Evolutionary conservation across 139 green algal genomes (phyloP), one percentile per base, ranked within the genome.

Genomic region (Auxenochlorella pyrenoidosa): DNA sequence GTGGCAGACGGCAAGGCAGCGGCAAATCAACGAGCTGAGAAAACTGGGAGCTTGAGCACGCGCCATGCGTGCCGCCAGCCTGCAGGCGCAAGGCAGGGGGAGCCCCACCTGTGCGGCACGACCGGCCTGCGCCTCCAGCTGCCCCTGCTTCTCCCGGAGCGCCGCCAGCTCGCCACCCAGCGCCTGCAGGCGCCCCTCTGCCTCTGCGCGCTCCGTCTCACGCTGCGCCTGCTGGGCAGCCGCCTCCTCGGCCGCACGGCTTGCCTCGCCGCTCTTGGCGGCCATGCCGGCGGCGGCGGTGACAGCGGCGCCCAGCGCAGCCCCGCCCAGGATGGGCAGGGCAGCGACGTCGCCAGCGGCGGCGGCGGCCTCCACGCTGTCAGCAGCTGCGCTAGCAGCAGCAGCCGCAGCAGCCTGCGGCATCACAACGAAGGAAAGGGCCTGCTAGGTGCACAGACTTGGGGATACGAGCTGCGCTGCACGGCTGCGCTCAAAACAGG

Each of bases 391-490:
- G 32, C 47, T 58, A 0, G 40, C n/a, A 36, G n/a, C 47, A 16
- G 54, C 76, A 1, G 80, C 80, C 18, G 80, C 79, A 10, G 79
- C 65, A 15, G 79, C 80, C 80, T 85, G 80, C 80, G 30, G 18
- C 5, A 66, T 1, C 36, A 26, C 13, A 24, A 40, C 12, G 24
- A 28, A 58, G 10, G n/a, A n/a, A n/a, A 12, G 34, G 32, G 16
- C 3, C 34, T 58, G n/a, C 16, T 19, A 36, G 43, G 68, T n/a
- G 72, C 36, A 59, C 19, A 22, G 0, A 72, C 30, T 36, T 24
- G 3, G 3, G 32, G 2, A 30, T 22, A 43, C 43, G 44, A 66
- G 30, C 3, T 2, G 10, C 38, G 38, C 40, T 24, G 75, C 8
- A 34, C 22, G 26, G 41, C 36, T 26, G 21, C 36, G 21, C 10